Conservation (phyloP, 495 filamentous ascomycete species). For the Aspergillus heteromorphus region DNA sequence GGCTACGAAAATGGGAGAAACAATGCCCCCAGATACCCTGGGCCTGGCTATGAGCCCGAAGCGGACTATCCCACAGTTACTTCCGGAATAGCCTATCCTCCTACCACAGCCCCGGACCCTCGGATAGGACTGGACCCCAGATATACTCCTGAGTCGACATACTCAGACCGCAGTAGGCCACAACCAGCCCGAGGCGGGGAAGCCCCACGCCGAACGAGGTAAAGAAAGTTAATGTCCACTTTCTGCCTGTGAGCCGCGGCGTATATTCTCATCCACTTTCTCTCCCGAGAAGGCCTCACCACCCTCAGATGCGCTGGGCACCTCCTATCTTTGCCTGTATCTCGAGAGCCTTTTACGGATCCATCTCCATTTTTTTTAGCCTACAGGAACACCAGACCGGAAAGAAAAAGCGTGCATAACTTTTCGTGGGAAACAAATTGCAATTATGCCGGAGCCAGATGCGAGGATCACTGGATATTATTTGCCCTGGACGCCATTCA, state of each 20-base stretch:
- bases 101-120: slow-evolving; percentile 41
- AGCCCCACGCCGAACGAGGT: slow-evolving; percentile 36
- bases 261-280: slow-evolving; percentile 9
- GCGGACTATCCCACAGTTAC: slow-evolving; percentile 42
- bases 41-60: slow-evolving; percentile 43
- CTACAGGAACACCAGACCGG: slow-evolving; percentile 15
- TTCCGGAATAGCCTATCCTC: slow-evolving; percentile 39
- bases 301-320: not conserved
- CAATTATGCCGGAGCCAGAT: slow-evolving; percentile 15
- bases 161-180: slow-evolving; percentile 39
- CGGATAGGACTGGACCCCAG: slow-evolving; percentile 47
- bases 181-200: slow-evolving; percentile 40
- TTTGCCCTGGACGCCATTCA: slow-evolving; percentile 18
- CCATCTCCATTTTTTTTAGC: slow-evolving; percentile 11
- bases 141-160: slow-evolving; percentile 39
- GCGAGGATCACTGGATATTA: slow-evolving; percentile 19
- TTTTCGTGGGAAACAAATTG: slow-evolving; percentile 17
- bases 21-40: slow-evolving; percentile 44
- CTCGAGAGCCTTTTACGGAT: slow-evolving; percentile 6
- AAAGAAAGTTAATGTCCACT: slow-evolving; percentile 18
- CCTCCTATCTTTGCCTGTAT: not conserved
- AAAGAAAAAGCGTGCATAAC: slow-evolving; percentile 19
- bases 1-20: slow-evolving; percentile 39
- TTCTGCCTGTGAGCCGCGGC: slow-evolving; percentile 4
- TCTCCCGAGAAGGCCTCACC: slow-evolving; percentile 12